These are phyloP conservation scores for Polytrichum commune DNA, from an alignment of 225 moss, liverwort and hornwort genomes.

Conservation along the genomic window DNA sequence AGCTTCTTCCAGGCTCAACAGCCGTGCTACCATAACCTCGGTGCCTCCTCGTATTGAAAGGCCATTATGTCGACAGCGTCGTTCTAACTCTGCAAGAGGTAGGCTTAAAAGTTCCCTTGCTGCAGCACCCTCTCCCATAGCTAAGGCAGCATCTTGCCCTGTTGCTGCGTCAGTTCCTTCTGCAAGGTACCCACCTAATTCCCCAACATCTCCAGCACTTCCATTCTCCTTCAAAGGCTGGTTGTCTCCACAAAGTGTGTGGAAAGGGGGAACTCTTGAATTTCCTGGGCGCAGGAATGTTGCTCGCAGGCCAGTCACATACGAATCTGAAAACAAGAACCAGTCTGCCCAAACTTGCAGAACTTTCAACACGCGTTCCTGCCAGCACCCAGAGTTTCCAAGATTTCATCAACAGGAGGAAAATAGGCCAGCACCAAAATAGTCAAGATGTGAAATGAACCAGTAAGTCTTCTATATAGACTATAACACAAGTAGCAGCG, in stretches of 20 bases:
- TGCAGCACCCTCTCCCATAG: conserved; percentile 99
- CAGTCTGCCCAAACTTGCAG: conserved; percentile 99
- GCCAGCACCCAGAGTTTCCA: conserved; percentile 31
- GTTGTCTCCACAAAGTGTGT: conserved; percentile 77
- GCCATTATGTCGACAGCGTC: conserved; percentile 95
- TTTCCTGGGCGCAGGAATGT: conserved; percentile 91
- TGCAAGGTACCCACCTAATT: conserved; percentile 36
- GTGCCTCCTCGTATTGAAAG: conserved; percentile 86
- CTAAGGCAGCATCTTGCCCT: conserved; percentile 92
- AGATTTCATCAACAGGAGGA: too few species aligned
- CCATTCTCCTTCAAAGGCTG: conserved; percentile 69
- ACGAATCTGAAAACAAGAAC: conserved; percentile 99
- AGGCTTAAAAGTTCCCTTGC: conserved; percentile 93
- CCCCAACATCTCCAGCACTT: conserved; percentile 44
- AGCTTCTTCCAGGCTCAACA: conserved; percentile 96
- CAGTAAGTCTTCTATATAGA: too few species aligned
- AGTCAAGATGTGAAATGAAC: too few species aligned
- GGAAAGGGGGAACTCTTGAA: conserved; percentile 83
- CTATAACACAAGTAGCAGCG: too few species aligned
- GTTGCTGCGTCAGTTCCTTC: conserved; percentile 58
- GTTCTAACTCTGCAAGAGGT: conserved; percentile 88
- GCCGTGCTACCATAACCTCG: conserved; percentile 94
- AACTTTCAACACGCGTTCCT: conserved; percentile 99
- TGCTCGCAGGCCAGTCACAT: conserved; percentile 92
- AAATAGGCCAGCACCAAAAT: too few species aligned